Evolutionary conservation across 2,329 filamentous ascomycete genomes (phyloP).

Genomic region (Cercospora sojina): DNA sequence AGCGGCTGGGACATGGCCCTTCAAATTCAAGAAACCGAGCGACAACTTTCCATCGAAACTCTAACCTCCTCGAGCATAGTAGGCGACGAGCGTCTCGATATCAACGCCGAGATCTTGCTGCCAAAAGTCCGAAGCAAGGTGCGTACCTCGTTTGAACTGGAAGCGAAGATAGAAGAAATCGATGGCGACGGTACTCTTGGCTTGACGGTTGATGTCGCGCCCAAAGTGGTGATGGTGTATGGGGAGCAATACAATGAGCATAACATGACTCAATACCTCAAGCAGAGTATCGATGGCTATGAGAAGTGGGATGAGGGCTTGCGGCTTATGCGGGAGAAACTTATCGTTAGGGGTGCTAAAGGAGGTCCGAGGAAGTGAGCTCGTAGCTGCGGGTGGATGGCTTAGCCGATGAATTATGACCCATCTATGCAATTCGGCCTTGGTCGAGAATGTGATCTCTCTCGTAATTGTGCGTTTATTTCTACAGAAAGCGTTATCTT

Average conservation of each 20-base stretch:
- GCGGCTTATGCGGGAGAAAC: conserved; percentile 44
- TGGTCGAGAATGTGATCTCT: neutral
- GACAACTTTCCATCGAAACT: conserved; percentile 61
- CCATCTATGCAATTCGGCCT: neutral
- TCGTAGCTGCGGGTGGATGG: neutral
- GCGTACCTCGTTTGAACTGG: conserved; percentile 59
- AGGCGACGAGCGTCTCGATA: conserved; percentile 63
- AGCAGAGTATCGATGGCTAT: conserved; percentile 48
- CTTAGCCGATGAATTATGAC: conserved; percentile 2
- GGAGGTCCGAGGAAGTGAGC: conserved; percentile 30
- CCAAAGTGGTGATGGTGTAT: conserved; percentile 65
- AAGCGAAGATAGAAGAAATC: conserved; percentile 45
- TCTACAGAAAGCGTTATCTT: neutral
- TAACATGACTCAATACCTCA: conserved; percentile 72
- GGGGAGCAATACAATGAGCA: conserved; percentile 74
- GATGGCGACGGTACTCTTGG: conserved; percentile 49
- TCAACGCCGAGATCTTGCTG: conserved; percentile 64
- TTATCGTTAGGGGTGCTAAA: conserved; percentile 49
- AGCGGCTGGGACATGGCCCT: conserved; percentile 65
- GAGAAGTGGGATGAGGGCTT: conserved; percentile 48
- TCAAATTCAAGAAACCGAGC: conserved; percentile 60
- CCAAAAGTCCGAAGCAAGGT: conserved; percentile 67
- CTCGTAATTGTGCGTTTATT: neutral
- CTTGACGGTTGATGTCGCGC: conserved; percentile 45
- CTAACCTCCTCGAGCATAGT: conserved; percentile 64